Conservation (phyloP, 805 yeast genomes). For the Yarrowia osloensis region DNA sequence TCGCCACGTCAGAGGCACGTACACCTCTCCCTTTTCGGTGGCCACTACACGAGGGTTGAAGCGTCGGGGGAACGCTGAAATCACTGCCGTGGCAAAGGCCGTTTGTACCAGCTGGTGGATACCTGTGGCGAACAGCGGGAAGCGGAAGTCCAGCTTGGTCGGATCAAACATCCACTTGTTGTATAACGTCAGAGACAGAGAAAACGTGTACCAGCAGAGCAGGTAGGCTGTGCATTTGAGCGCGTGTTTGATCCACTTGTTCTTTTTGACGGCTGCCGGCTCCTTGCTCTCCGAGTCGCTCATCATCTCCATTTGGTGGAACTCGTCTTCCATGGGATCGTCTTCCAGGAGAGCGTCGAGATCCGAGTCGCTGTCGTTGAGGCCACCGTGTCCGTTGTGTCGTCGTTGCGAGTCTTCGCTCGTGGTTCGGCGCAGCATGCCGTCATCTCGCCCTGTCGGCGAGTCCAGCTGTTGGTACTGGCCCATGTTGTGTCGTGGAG, state of each 20-base stretch:
- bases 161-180: constrained; percentile 97
- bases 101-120: constrained; percentile 78
- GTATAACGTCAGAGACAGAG: constrained; percentile 51
- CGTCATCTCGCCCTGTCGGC: neutral
- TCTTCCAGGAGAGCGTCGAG: constrained; percentile 21
- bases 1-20: constrained; percentile 34
- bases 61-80: constrained; percentile 1
- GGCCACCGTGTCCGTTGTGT: neutral
- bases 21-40: constrained; percentile 8
- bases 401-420: constrained; percentile 1
- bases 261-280: neutral
- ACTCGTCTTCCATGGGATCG: neutral
- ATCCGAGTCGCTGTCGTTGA: constrained; percentile 15
- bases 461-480: constrained; percentile 24
- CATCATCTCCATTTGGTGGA: constrained; percentile 27
- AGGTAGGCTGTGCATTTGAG: constrained; percentile 30
- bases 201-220: constrained; percentile 44
- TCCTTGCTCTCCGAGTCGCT: constrained; percentile 10
- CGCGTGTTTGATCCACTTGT: constrained; percentile 26
- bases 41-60: constrained; percentile 21
- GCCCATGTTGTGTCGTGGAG: neutral
- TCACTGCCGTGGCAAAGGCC: constrained; percentile 47
- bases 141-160: constrained; percentile 70
- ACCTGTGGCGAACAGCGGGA: constrained; percentile 82
- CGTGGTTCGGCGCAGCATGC: neutral